Evolutionary conservation across 192 early-diverging fungal species (phyloP).

Genomic region (Powellomyces hirtus): DNA sequence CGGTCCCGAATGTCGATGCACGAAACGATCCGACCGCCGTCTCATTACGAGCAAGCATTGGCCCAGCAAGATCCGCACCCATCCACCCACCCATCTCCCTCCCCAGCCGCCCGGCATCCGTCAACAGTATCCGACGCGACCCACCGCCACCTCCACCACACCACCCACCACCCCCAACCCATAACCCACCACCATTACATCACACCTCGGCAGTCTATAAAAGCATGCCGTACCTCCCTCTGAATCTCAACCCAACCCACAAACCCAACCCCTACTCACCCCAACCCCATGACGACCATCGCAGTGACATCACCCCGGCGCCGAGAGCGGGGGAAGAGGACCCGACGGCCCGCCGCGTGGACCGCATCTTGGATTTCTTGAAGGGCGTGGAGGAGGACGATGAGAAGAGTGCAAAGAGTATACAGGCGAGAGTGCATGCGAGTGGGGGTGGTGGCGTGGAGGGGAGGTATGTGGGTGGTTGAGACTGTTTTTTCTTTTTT

Average conservation of each 20-base stretch:
- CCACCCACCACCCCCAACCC: neutral
- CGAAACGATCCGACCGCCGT: neutral
- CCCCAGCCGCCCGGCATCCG: neutral
- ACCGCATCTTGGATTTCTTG: conserved; percentile 49
- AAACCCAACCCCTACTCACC: neutral
- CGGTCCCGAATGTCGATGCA: neutral
- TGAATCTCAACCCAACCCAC: neutral
- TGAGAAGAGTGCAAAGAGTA: conserved; percentile 11
- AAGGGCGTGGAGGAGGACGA: conserved; percentile 45
- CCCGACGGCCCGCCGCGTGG: conserved; percentile 35
- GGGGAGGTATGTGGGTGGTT: neutral
- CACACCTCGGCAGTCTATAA: neutral
- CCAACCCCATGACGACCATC: no score
- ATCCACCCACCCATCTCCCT: neutral
- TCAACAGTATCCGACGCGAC: neutral
- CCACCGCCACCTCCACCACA: neutral
- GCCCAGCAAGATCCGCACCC: neutral
- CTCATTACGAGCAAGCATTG: no score
- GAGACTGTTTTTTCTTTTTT: neutral
- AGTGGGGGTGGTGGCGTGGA: neutral
- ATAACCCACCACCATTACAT: neutral
- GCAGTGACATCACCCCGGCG: neutral
- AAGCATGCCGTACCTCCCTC: neutral
- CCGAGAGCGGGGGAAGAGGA: conserved; percentile 8
- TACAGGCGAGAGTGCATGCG: conserved; percentile 1